Percentiles rank a stretch among this genome's conserved stretches.
phyloP scores from a whole-genome alignment of 2,329 filamentous ascomycete genomes.

The Epichloe bromicola region DNA sequence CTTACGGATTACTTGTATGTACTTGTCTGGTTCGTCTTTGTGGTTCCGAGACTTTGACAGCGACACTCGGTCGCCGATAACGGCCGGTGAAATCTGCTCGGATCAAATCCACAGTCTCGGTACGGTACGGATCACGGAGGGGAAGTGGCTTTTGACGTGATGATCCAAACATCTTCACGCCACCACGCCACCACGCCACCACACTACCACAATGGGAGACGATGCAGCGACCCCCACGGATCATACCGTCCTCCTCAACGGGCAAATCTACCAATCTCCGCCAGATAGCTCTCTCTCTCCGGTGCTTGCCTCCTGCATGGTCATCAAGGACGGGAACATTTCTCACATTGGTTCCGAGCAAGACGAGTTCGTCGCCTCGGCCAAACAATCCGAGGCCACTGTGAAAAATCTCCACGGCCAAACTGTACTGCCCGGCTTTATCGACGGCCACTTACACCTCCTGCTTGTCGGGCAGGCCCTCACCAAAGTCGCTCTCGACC shows the following conservation, averaged over 20 bases:
- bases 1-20: no score
- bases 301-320: slow-evolving; percentile 15
- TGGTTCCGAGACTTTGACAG: no score
- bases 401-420: slow-evolving; percentile 18
- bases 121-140: no score
- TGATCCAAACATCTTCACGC: background rate
- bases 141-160: no score
- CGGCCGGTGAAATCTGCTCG: background rate
- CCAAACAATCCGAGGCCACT: slow-evolving; percentile 12
- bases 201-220: slow-evolving; percentile 5
- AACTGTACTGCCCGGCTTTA: slow-evolving; percentile 40
- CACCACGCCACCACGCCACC: background rate
- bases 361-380: slow-evolving; percentile 12
- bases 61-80: background rate
- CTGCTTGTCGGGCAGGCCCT: slow-evolving; percentile 40
- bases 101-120: background rate
- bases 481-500: slow-evolving; percentile 34
- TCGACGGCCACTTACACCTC: slow-evolving; percentile 45
- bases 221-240: background rate
- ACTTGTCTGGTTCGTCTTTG: no score
- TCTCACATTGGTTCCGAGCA: slow-evolving; percentile 19
- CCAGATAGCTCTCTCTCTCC: background rate
- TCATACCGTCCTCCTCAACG: slow-evolving; percentile 10
- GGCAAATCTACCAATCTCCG: slow-evolving; percentile 10
- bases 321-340: slow-evolving; percentile 22